Percentiles rank a stretch among this genome's conserved stretches.
These are phyloP conservation scores for Exophiala bonariae DNA, from an alignment of 2,329 filamentous ascomycete genomes.

Conservation along the genomic window DNA sequence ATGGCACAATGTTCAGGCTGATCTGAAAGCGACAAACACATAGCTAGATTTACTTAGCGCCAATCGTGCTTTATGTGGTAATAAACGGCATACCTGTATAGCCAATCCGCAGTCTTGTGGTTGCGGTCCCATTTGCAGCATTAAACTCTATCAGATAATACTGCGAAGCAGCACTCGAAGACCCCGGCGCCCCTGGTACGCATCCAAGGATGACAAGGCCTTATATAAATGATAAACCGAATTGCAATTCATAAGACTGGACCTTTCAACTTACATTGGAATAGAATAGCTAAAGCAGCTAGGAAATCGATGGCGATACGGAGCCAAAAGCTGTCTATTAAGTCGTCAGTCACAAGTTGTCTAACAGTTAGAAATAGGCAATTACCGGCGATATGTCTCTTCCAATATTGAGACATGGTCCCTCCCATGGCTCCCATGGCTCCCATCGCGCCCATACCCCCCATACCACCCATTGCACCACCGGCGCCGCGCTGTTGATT, in stretches of 20 bases:
- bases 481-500: not conserved
- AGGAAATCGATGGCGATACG: slow-evolving; percentile 3
- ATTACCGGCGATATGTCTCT: slow-evolving; percentile 6
- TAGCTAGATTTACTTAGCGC: slow-evolving; percentile 1
- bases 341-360: not conserved
- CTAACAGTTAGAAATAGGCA: not conserved
- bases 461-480: not conserved
- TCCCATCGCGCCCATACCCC: no score
- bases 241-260: not conserved
- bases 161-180: slow-evolving; percentile 1
- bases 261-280: slow-evolving; percentile 4
- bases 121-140: not conserved
- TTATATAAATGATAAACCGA: not conserved
- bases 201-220: slow-evolving; percentile 7
- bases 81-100: slow-evolving; percentile 4
- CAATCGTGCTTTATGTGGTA: not conserved
- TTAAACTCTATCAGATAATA: slow-evolving; percentile 9
- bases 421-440: slow-evolving; percentile 1
- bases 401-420: slow-evolving; percentile 7
- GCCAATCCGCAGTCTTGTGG: slow-evolving; percentile 6
- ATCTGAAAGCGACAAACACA: slow-evolving; percentile 8
- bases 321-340: slow-evolving; percentile 5
- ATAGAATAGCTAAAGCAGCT: slow-evolving; percentile 3
- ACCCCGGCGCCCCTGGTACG: slow-evolving; percentile 4
- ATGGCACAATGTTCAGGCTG: slow-evolving; percentile 10